phyloP scores from a whole-genome alignment of 495 filamentous ascomycete species.

The Podospora bellae-mahoneyi region DNA sequence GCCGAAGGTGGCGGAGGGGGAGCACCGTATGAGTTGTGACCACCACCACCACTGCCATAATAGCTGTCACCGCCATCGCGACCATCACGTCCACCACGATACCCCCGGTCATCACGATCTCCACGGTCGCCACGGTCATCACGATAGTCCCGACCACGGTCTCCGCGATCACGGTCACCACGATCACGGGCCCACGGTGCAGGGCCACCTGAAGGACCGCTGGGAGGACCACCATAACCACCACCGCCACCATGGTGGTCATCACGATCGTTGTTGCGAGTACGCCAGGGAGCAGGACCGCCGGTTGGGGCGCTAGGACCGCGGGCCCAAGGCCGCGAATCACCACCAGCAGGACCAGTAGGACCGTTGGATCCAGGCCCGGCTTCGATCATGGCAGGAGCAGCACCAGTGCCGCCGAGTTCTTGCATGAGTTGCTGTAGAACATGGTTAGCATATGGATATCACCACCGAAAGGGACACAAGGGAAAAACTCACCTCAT shows the following conservation, averaged over 20 bases:
- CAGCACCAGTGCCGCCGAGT: slow-evolving; percentile 66
- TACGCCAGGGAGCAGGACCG: slow-evolving; percentile 76
- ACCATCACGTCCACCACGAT: slow-evolving; percentile 24
- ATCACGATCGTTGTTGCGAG: slow-evolving; percentile 42
- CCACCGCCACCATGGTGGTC: slow-evolving; percentile 39
- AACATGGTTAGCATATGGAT: not conserved
- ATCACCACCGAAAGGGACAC: not conserved
- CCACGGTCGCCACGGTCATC: slow-evolving; percentile 26
- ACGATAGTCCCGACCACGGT: slow-evolving; percentile 44
- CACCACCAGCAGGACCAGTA: slow-evolving; percentile 37
- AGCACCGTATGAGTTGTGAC: slow-evolving; percentile 32
- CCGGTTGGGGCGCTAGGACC: slow-evolving; percentile 67
- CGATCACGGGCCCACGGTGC: slow-evolving; percentile 61
- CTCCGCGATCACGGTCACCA: slow-evolving; percentile 24
- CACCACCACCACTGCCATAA: slow-evolving; percentile 48
- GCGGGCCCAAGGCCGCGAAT: slow-evolving; percentile 85
- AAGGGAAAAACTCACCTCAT: slow-evolving; percentile 64
- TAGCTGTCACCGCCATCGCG: slow-evolving; percentile 39
- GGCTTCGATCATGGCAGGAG: slow-evolving; percentile 81
- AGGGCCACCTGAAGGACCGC: slow-evolving; percentile 36
- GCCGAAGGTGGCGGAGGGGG: slow-evolving; percentile 37
- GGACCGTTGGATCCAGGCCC: slow-evolving; percentile 60
- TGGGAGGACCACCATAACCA: slow-evolving; percentile 30
- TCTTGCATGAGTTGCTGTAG: slow-evolving; percentile 93
- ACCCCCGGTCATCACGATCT: slow-evolving; percentile 19